Evolutionary conservation across 257 asterid genomes (phyloP), one percentile per base, ranked within the genome.

Genomic region (Eustoma russellianum): DNA sequence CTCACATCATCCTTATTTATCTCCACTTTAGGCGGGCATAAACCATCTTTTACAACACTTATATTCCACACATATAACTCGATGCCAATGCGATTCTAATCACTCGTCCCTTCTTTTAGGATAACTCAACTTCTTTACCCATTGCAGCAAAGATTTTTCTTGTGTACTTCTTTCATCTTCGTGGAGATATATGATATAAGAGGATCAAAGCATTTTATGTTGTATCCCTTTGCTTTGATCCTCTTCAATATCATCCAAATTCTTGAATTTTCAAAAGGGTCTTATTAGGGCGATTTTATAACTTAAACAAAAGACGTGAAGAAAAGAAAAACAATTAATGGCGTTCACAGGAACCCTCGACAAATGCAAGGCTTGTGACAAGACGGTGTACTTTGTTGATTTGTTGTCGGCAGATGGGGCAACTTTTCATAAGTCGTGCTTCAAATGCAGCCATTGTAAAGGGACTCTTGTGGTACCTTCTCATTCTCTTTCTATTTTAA

Each of bases 351-450:
- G 78, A 34, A 75, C 81, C 35, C 58, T 68, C 66, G 81, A 75
- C 62, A 75, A 71, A 71, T 75, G 81, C 75, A 75, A 68, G 59
- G 78, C 78, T 61, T 75, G 78, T 62, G 78, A 75, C 30, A 75
- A 75, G 71, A 75, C 77, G 10, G 78, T 75, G 17, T 75, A 75
- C 45, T 75, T 75, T 48, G 75, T 67, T 24, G 81, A 75, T 68
- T 65, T 75, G 61, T 55, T 75, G 53, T 57, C 73, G 8, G 75
- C 78, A 33, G 81, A 75, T 68, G 81, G 81, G 33, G 41, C 66
- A 1, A 75, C 68, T 55, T 75, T 44, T 34, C 81, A 75, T 52
- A 75, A 65, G 28, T 58, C 70, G 0, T 75, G 81, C 71, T 75
- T 75, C 60, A 75, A 75, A 68, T 75, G 81, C 67, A 71, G 70